phyloP scores from a whole-genome alignment of 1,139 yeast genomes.

The Debaryomyces psychrophilus region DNA sequence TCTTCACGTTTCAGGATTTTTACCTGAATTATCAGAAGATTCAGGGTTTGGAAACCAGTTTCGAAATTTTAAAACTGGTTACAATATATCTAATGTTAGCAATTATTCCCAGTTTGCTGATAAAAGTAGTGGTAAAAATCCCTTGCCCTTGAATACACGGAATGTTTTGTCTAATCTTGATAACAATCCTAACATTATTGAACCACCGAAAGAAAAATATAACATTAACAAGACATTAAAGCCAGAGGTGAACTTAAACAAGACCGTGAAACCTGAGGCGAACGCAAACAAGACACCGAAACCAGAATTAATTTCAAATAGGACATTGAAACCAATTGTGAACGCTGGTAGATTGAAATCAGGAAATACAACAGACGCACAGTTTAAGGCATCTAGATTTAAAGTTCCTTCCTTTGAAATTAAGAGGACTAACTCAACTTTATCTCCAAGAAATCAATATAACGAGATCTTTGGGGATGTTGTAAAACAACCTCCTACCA shows the following conservation, averaged over 20 bases:
- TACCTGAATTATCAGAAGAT: conserved; percentile 51
- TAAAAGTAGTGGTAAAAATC: conserved; percentile 30
- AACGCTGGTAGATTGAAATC: conserved; percentile 5
- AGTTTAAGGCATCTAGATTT: conserved; percentile 31
- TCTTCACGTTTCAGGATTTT: conserved; percentile 41
- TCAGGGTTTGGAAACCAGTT: conserved; percentile 51
- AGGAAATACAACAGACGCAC: neutral
- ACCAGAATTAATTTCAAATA: neutral
- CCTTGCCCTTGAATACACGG: conserved; percentile 30
- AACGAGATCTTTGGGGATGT: conserved; percentile 47
- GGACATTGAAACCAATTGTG: conserved; percentile 1
- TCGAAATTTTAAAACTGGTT: conserved; percentile 27
- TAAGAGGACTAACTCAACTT: conserved; percentile 37
- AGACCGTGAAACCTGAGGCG: neutral
- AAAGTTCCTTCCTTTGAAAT: conserved; percentile 51
- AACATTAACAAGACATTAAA: conserved; percentile 1
- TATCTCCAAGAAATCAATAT: conserved; percentile 43
- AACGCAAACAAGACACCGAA: neutral
- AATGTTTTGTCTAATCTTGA: conserved; percentile 34
- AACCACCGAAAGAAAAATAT: conserved; percentile 26
- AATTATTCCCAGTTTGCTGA: conserved; percentile 20
- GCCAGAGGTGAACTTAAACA: neutral
- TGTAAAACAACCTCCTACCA: conserved; percentile 37
- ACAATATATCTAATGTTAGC: conserved; percentile 20
- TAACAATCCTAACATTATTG: conserved; percentile 20